Base-by-base conservation (phyloP, 169 alveolate genomes). In the Perkinsus marinus region DNA sequence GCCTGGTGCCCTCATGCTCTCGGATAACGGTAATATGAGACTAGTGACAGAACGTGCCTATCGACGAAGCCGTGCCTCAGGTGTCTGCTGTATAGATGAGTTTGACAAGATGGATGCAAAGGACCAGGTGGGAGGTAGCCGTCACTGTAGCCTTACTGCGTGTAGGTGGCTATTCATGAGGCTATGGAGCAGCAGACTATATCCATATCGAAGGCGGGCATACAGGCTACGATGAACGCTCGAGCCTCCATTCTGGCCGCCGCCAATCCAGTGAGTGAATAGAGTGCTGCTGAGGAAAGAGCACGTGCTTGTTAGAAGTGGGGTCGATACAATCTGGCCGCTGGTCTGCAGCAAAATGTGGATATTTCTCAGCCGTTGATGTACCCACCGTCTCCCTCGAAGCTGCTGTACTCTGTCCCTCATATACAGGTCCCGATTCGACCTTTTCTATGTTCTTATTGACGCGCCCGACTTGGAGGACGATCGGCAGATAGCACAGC, bases 171-270 rank as follows among this genome's bases (percentile, higher is more conserved):
- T n/a, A 98, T 98, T 43, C 99, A 98, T 94, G 99, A 98, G 94
- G 99, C 99, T 47, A 98, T 98, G 99, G 99, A 98, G 93, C 99
- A 98, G 93, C 98, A 98, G 96, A 98, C 99, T 22, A 98, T 98
- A 19, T 97, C 99, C 30, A 97, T 98, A 37, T 98, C 99, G 47
- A 98, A 98, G 94, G 99, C 99, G 22, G 99, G 99, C 46, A 98
- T 98, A 9, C 98, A 98, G 91, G 99, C 99, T 34, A 98, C 99
- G n/a, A 94, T 98, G 43, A 98, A 98, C 95, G 99, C 99, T 0
- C 96, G 99, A 92, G 98, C 99, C n/a, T 97, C 99, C 57, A 98
- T 98, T 34, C 96, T 98, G 92, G 99, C 99, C 13, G 99, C 99
- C 39, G 98, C 99, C 37, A 98, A 98, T 94, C 99, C 99, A 36